A percentile compares a stretch with the other conserved stretches of the same genome.
phyloP scores from a whole-genome alignment of 2,329 filamentous ascomycete genomes.

The Exophiala viscosa region DNA sequence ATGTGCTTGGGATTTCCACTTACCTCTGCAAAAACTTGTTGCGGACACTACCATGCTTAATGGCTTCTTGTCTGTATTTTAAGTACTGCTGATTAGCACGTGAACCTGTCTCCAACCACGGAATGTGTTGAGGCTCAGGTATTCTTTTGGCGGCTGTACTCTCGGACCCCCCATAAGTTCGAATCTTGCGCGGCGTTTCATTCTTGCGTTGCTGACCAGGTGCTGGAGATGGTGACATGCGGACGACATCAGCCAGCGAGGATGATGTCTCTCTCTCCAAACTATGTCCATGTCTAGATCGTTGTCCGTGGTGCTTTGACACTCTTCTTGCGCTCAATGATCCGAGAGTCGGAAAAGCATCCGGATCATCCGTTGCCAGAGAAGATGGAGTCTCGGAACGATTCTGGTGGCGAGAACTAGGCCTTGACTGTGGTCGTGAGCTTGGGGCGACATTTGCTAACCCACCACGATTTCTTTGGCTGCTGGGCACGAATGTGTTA shows the following conservation, averaged over 20 bases:
- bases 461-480: slow-evolving; percentile 18
- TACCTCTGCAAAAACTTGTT: slow-evolving; percentile 97
- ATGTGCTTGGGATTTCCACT: slow-evolving; percentile 24
- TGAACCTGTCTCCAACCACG: slow-evolving; percentile 92
- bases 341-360: slow-evolving; percentile 88
- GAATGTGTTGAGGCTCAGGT: slow-evolving; percentile 81
- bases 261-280: slow-evolving; percentile 65
- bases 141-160: slow-evolving; percentile 80
- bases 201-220: slow-evolving; percentile 46
- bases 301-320: slow-evolving; percentile 92
- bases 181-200: slow-evolving; percentile 61
- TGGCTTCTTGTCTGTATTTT: slow-evolving; percentile 90
- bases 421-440: slow-evolving; percentile 73
- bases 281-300: slow-evolving; percentile 75
- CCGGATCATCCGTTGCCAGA: slow-evolving; percentile 83
- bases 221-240: slow-evolving; percentile 85
- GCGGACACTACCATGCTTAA: slow-evolving; percentile 91
- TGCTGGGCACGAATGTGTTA: slow-evolving; percentile 29
- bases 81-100: slow-evolving; percentile 90
- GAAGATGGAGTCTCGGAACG: slow-evolving; percentile 54
- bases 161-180: slow-evolving; percentile 28
- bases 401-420: slow-evolving; percentile 74
- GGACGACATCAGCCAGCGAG: slow-evolving; percentile 88
- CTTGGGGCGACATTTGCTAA: slow-evolving; percentile 26
- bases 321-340: slow-evolving; percentile 69